These are phyloP conservation scores for Misopates orontium DNA, from an alignment of 257 asterid species.

Conservation along the genomic window DNA sequence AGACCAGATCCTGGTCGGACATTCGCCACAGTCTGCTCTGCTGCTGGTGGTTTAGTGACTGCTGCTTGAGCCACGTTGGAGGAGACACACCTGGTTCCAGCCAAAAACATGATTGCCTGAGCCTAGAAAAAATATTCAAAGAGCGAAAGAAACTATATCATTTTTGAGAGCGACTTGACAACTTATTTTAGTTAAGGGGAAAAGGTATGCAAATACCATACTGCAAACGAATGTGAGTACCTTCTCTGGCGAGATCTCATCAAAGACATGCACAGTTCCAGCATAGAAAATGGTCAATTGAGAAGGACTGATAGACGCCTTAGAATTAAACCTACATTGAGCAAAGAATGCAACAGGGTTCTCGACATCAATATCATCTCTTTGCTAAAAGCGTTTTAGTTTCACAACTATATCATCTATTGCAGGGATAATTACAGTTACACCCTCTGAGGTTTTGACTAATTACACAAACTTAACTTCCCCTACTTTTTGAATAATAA, in stretches of 20 bases:
- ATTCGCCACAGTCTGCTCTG: conserved; percentile 13
- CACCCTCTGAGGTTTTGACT: too few relatives aligned
- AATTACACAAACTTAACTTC: too few relatives aligned
- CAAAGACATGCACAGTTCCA: conserved; percentile 69
- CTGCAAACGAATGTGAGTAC: conserved; percentile 29
- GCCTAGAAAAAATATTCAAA: conserved; percentile 49
- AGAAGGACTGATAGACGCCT: conserved; percentile 42
- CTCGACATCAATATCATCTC: background rate
- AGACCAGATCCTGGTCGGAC: conserved; percentile 43
- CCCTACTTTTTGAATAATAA: too few relatives aligned
- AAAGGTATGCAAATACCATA: background rate
- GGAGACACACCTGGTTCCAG: conserved; percentile 45
- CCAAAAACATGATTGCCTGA: conserved; percentile 76
- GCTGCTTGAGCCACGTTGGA: conserved; percentile 44
- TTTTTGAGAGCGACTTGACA: background rate
- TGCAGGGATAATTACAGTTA: background rate
- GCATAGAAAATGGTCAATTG: conserved; percentile 78
- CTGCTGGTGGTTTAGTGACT: conserved; percentile 43
- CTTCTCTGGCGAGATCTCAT: conserved; percentile 78
- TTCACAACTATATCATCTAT: background rate
- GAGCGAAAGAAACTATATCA: background rate
- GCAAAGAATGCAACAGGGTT: conserved; percentile 17
- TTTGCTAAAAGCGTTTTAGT: background rate
- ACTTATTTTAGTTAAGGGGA: background rate
- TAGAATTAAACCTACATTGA: conserved; percentile 44